Base-by-base conservation (phyloP, 2,329 filamentous ascomycete species). In the Exserohilum turcica region DNA sequence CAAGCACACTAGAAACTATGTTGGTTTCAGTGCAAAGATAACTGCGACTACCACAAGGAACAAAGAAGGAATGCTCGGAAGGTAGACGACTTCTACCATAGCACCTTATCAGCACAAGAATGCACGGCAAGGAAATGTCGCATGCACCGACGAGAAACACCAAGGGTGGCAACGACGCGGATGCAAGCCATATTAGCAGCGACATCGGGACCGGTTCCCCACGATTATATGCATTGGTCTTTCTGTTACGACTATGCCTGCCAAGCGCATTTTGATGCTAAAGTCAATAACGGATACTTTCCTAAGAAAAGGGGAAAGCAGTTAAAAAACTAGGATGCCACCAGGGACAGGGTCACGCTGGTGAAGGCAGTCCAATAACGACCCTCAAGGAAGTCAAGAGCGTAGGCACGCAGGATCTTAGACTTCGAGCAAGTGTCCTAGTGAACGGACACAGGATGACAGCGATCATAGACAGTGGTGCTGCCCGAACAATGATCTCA, bases 311-410 rank as follows among this genome's bases (percentile, higher is more conserved):
- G 12, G 15, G 7, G 12, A 3, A 46, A 19, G 33, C 2, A 29
- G 33, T n/a, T 10, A 46, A 46, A 46, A 46, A 37, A 46, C 43
- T 46, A 46, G 9, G 3, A 46, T 18, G 9, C 43, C 15, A 31
- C 43, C 15, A 46, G 15, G 3, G 43, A 46, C 6, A 46, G 10
- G 10, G 43, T 38, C 6, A 19, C 13, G 12, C 43, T 46, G 6
- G 32, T 21, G 10, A 29, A 37, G 9, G 33, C 10, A 19, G n/a
- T 13, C 32, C 21, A 37, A 45, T 18, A 45, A 45, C 21, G 5
- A 37, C 43, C 21, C 21, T 45, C 13, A 35, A 24, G 13, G 24
- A 44, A 2, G 31, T 35, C 27, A 13, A 33, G n/a, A 7, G 24
- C 32, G 21, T 16, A 5, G 9, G 19, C 16, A 33, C 5, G 6